Base-by-base conservation (phyloP, 352 stramenopile genomes). In the Phytopythium vexans region DNA sequence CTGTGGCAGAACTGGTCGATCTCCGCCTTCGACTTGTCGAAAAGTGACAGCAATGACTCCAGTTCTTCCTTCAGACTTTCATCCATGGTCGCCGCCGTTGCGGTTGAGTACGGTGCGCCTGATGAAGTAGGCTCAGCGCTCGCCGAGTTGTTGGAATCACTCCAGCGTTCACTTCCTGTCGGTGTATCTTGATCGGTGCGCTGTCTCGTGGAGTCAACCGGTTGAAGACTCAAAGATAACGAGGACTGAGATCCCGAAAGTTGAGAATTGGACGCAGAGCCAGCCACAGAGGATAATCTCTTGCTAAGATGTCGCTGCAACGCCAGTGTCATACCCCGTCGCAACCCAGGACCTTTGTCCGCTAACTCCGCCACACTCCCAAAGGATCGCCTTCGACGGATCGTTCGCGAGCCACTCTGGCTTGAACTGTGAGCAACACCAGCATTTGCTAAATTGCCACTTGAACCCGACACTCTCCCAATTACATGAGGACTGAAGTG, bases 1-100 rank as follows among this genome's bases (percentile, higher is more conserved):
- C 66, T 83, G 56, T 91, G 82, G 32, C 79, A 90, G 52, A 83
- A 92, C 8, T 56, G 64, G 40, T 95, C 86, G 49, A 80, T 88
- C 49, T 93, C 82, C 12, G 58, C 52, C 52, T 79, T 69, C 5
- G 77, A 93, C 39, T 71, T 74, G 11, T 83, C 65, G 54, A 86
- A 92, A 8, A 92, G 60, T 9, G 90, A 66, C 41, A 95, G 36
- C 31, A 94, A 49, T 14, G 75, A 72, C 33, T 62, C 54, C 44
- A 90, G 51, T 32, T 89, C 79, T 70, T 84, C 68, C 4, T 56
- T 51, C 12, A 57, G 35, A 1, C 36, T 56, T n/a, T 57, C 52
- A 7, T 56, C 62, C 12, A 51, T 31, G 14, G 43, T 44, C 16
- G 47, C 35, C 9, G 31, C 8, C 11, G 9, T 33, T 16, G 35